Base-by-base conservation (phyloP, 2,329 filamentous ascomycete genomes). In the Arthrobotrys iridis region DNA sequence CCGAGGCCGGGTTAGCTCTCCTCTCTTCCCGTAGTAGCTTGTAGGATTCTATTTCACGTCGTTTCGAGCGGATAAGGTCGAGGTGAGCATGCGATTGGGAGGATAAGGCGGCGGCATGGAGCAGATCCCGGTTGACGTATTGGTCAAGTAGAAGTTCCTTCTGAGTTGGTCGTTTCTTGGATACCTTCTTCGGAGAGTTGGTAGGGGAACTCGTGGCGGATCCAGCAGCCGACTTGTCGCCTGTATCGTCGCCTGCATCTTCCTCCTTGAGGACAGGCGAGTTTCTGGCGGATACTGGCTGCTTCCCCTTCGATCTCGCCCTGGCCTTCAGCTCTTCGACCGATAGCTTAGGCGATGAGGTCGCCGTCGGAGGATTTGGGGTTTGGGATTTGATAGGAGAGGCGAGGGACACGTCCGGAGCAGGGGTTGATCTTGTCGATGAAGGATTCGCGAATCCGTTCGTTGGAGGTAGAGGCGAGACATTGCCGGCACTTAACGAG, bases 1-100 rank as follows among this genome's bases (percentile, higher is more conserved):
- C 82, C 8, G 85, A 84, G 40, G 85, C 87, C 13, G 88, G 87
- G 77, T 88, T 85, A 73, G 84, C 80, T 50, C 86, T 84, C 46
- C 86, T 84, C 58, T 87, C 83, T 85, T 88, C 82, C 85, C 91
- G 83, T 89, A 85, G 78, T 84, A 86, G 78, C 83, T 85, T 85
- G 84, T 94, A 93, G 80, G 92, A 89, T 74, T 90, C 87, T 72
- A 89, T 86, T 82, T 91, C 90, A 57, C 87, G 85, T 77, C 87
- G 87, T 83, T 89, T 90, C 62, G 83, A 83, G 6, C 84, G 83
- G 37, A 82, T 81, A 24, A 79, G 77, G 15, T 81, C 79, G 35
- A 81, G 80, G 40, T 81, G 81, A 45, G 82, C 81, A 30, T 83
- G 80, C 30, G 82, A 81, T 74, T 86, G 85, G 41, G 85, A 83